Evolutionary conservation across 2,329 filamentous ascomycete genomes (phyloP), one percentile per base, ranked within the genome.

Genomic region (Aspergillus awamori): DNA sequence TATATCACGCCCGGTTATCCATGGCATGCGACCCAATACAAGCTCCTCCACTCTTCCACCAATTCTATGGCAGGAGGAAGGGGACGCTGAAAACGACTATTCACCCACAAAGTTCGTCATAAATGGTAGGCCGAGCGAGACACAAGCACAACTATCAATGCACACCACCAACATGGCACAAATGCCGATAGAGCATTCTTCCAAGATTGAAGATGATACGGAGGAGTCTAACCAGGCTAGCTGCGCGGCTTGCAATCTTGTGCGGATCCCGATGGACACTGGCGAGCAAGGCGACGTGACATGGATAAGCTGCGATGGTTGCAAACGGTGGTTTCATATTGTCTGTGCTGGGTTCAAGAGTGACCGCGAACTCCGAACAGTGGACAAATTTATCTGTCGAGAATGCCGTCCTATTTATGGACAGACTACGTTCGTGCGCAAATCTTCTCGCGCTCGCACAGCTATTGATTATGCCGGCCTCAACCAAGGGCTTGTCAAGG

Each of bases 281-380:
- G 76, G 77, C 22, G 84, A 86, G 57, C 84, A 88, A 64, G 81
- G 84, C 58, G 78, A 81, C 62, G 77, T 79, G 60, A 80, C 80
- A 13, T 90, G 87, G 87, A 87, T 90, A 63, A 84, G 83, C 45
- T 90, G 87, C 70, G 87, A 89, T 72, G 87, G 86, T 26, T 90
- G 87, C 75, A 87, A 88, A 69, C 81, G 81, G 59, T 90, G 87
- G 87, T 89, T 86, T 69, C 87, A 90, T 74, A 86, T 86, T 62
- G 82, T 86, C 57, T 90, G 87, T 71, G 87, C 87, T 53, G 87
- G 86, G 3, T 88, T 89, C 74, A 86, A 84, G 70, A 87, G 82
- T 67, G 85, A 86, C 65, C 80, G 84, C 26, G 86, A 89, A 70
- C 84, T 88, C 36, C 83, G 86, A 59, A 85, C 85, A 57, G 85